These are phyloP conservation scores for Clonostachys rhizophaga DNA, from an alignment of 2,329 filamentous ascomycete genomes.

Conservation along the genomic window DNA sequence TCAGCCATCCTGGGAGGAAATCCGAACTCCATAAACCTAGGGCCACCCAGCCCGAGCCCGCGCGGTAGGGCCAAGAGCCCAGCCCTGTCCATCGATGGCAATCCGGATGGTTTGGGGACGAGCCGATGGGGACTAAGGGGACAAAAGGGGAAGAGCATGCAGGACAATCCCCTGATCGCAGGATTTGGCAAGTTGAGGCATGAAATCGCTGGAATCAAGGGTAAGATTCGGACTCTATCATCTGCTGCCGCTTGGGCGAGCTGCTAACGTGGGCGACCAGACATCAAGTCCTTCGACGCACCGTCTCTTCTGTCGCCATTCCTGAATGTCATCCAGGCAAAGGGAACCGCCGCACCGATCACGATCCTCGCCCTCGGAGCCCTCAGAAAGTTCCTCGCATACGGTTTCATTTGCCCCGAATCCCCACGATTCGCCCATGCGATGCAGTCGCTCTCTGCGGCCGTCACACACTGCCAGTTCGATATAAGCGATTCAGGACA, in stretches of 20 bases:
- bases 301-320: conserved; percentile 88
- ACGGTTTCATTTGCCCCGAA: conserved; percentile 79
- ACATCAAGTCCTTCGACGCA: conserved; percentile 85
- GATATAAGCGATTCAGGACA: conserved; percentile 93
- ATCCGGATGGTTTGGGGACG: conserved; percentile 55
- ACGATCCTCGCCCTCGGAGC: conserved; percentile 91
- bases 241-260: not conserved
- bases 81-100: conserved; percentile 19
- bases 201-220: conserved; percentile 81
- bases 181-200: conserved; percentile 87
- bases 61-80: conserved; percentile 36
- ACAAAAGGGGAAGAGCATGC: conserved; percentile 94
- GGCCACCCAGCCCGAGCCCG: conserved; percentile 35
- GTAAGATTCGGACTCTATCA: conserved; percentile 31
- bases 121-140: conserved; percentile 91
- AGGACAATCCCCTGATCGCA: conserved; percentile 94
- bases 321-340: conserved; percentile 92
- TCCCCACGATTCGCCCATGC: conserved; percentile 87
- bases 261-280: conserved; percentile 31
- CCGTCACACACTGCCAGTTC: conserved; percentile 96
- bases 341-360: conserved; percentile 92
- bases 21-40: conserved; percentile 52
- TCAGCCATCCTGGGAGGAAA: conserved; percentile 87
- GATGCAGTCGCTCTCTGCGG: conserved; percentile 91
- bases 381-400: conserved; percentile 93